Conservation (phyloP, 2,329 filamentous ascomycete species). For the Ciborinia camelliae region DNA sequence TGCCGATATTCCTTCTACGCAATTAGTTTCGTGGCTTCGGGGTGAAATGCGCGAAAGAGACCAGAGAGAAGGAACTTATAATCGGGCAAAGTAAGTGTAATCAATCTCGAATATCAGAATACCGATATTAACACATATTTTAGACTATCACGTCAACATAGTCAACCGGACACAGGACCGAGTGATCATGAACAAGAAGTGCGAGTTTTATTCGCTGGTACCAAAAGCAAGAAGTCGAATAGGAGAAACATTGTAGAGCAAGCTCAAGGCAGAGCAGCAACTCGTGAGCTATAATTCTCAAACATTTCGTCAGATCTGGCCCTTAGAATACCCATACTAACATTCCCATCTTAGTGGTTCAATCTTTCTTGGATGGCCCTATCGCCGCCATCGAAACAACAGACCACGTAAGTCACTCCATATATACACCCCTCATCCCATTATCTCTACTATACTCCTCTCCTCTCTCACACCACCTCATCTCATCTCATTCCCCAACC, state of each 20-base stretch:
- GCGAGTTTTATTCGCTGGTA: slow-evolving; percentile 77
- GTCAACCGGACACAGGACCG: slow-evolving; percentile 27
- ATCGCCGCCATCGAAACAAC: slow-evolving; percentile 86
- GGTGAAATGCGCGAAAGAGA: slow-evolving; percentile 79
- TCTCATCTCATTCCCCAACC: not conserved
- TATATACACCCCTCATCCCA: not conserved
- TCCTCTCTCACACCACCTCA: not conserved
- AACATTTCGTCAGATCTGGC: not conserved
- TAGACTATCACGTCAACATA: slow-evolving; percentile 35
- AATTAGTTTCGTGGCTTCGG: slow-evolving; percentile 77
- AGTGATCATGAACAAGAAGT: slow-evolving; percentile 65
- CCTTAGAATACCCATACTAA: not conserved
- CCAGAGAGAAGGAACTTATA: slow-evolving; percentile 51
- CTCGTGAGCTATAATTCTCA: slow-evolving; percentile 35
- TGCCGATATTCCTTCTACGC: slow-evolving; percentile 67
- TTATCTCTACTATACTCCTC: not conserved
- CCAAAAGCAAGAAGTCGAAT: slow-evolving; percentile 88
- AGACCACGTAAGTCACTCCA: slow-evolving; percentile 57
- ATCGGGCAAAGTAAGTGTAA: slow-evolving; percentile 37
- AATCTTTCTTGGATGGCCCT: slow-evolving; percentile 70
- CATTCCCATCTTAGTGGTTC: slow-evolving; percentile 47
- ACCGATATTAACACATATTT: not conserved
- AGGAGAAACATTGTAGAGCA: slow-evolving; percentile 82
- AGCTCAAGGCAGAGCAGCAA: slow-evolving; percentile 56
- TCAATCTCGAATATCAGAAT: not conserved